Evolutionary conservation across 495 filamentous ascomycete genomes (phyloP).

Genomic region (Neurospora sp.): DNA sequence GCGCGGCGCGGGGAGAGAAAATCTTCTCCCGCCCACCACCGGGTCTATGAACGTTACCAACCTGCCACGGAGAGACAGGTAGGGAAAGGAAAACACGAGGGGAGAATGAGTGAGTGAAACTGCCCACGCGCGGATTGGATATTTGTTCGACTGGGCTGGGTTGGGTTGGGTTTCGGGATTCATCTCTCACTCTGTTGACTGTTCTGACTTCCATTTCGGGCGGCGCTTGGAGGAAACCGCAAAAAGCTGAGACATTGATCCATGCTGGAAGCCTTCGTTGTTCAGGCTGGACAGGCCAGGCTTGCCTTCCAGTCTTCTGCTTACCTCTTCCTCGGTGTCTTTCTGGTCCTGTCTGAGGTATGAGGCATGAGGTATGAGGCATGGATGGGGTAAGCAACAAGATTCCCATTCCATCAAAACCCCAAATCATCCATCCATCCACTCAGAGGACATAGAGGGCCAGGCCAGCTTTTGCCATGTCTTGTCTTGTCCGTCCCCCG

Average conservation of each 20-base stretch:
- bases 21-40: not conserved
- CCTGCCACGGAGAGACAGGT: not conserved
- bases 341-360: not conserved
- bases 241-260: not conserved
- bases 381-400: not conserved
- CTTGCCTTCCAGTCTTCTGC: not conserved
- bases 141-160: not conserved
- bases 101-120: not conserved
- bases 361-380: not conserved
- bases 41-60: not conserved
- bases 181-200: not conserved
- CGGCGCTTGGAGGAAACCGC: not conserved
- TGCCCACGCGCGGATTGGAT: not conserved
- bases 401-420: not conserved
- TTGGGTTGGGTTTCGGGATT: not conserved
- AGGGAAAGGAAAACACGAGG: not conserved
- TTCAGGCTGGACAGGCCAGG: not conserved
- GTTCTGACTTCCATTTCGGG: not conserved
- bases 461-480: not conserved
- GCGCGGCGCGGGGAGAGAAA: not conserved
- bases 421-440: not conserved
- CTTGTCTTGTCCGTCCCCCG: not conserved
- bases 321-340: not conserved
- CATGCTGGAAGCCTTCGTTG: not conserved
- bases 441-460: not conserved